Evolutionary conservation across 2,329 filamentous ascomycete species (phyloP), one percentile per base, ranked within the genome.

Genomic region (Aspergillus brunneoviolaceus): DNA sequence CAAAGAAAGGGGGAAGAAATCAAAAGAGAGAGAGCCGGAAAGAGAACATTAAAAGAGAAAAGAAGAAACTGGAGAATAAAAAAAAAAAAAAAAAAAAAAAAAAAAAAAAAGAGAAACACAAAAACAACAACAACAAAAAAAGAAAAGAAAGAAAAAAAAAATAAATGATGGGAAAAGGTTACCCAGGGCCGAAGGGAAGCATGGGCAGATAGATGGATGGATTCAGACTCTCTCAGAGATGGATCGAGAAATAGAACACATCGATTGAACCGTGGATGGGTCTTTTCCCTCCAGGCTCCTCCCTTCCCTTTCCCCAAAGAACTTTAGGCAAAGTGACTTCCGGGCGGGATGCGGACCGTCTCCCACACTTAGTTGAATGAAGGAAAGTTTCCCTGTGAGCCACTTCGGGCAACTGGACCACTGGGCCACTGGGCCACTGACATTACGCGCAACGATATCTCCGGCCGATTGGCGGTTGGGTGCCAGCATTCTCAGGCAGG

Each of bases 301-400:
- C 16, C 16, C 39, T 14, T n/a, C 16, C 16, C 39, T n/a, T 42
- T 49, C 53, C 53, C 33, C 55, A 51, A 51, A 23, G n/a, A 55
- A 39, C 21, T 45, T 31, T n/a, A 19, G 50, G 23, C 53, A 59
- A 60, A 63, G 59, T 65, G 63, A 67, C 61, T 67, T 65, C 53
- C 65, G 64, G 66, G 66, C 65, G 65, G 65, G 66, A 67, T 57
- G 60, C 66, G 66, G 66, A 60, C 65, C 65, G 64, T 59, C 63
- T 60, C 59, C 65, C 63, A 67, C 60, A 57, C 57, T 60, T 60
- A 55, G 57, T 58, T 58, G 57, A 47, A 57, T 47, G 48, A 55
- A 23, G 27, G 51, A 53, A 49, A 58, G 51, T 63, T 64, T 59
- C 33, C 33, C 33, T 35, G 33, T 35, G 33, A 35, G 10, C 33